phyloP scores from a whole-genome alignment of 73 alveolate genomes.

The Tetrahymena borealis region DNA sequence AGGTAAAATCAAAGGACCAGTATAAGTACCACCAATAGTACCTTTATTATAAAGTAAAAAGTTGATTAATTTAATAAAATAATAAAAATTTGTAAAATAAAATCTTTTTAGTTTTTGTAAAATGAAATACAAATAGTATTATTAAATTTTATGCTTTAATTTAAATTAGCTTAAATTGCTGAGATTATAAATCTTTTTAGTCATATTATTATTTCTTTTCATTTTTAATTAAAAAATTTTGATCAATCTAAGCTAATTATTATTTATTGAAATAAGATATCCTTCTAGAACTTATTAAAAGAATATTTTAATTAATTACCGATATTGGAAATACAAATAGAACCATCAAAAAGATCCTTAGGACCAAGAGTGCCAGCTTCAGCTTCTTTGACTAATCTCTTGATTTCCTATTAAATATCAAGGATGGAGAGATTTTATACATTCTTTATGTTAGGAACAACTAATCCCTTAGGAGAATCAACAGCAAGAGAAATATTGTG shows the following conservation, averaged over 20 bases:
- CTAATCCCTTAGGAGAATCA: constrained; percentile 78
- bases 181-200: not conserved
- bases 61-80: no score
- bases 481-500: constrained; percentile 81
- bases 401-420: constrained; percentile 61
- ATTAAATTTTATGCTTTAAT: no score
- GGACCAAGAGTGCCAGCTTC: constrained; percentile 51
- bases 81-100: no score
- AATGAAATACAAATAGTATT: no score
- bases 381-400: constrained; percentile 50
- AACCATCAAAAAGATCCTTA: constrained; percentile 71
- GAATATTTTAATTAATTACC: constrained; percentile 32
- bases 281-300: no score
- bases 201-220: no score
- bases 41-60: not conserved
- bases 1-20: constrained; percentile 72
- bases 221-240: not conserved
- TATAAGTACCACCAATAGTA: constrained; percentile 79
- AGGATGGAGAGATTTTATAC: constrained; percentile 61
- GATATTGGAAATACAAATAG: constrained; percentile 71
- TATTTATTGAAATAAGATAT: no score
- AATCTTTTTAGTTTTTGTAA: no score
- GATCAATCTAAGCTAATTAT: not conserved
- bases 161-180: no score
- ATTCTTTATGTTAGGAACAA: constrained; percentile 73